These are phyloP conservation scores for Cladosporium sp. DNA, from an alignment of 2,329 filamentous ascomycete species.

Conservation along the genomic window DNA sequence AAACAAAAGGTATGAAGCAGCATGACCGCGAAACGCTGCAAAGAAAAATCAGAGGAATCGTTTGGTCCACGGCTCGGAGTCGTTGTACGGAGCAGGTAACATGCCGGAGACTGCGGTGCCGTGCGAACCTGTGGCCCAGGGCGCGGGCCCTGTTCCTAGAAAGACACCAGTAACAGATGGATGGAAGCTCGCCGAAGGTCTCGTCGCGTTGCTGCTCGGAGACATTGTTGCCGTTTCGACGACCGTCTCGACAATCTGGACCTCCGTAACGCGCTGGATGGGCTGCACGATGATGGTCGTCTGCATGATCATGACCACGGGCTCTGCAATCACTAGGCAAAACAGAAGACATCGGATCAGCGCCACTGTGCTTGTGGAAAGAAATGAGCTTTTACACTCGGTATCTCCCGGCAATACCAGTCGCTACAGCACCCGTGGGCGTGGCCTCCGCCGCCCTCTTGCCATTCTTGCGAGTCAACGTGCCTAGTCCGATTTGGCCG, in stretches of 20 bases:
- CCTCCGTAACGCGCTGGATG: conserved; percentile 25
- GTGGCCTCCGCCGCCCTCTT: conserved; percentile 12
- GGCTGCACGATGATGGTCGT: conserved; percentile 26
- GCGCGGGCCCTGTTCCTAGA: conserved; percentile 1
- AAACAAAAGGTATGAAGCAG: not conserved
- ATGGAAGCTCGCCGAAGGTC: not conserved
- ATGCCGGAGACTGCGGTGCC: conserved; percentile 3
- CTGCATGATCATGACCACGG: conserved; percentile 26
- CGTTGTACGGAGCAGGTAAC: not conserved
- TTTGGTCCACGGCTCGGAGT: not conserved
- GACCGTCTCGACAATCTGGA: conserved; percentile 24
- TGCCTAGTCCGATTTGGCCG: conserved; percentile 35
- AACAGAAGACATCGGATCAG: conserved; percentile 22
- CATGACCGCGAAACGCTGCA: not conserved
- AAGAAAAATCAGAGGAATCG: not conserved
- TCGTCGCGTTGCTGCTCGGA: not conserved
- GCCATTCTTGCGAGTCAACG: conserved; percentile 17
- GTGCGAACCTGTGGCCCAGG: not conserved
- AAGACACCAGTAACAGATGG: conserved; percentile 2
- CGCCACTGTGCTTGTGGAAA: conserved; percentile 12
- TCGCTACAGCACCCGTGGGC: conserved; percentile 18
- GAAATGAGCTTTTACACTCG: conserved; percentile 18
- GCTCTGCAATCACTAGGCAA: conserved; percentile 19
- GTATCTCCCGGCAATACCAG: conserved; percentile 30
- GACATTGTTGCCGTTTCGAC: not conserved